These are phyloP conservation scores for Marasmius sp. DNA, from an alignment of 1,284 basidiomycete species.

Conservation along the genomic window DNA sequence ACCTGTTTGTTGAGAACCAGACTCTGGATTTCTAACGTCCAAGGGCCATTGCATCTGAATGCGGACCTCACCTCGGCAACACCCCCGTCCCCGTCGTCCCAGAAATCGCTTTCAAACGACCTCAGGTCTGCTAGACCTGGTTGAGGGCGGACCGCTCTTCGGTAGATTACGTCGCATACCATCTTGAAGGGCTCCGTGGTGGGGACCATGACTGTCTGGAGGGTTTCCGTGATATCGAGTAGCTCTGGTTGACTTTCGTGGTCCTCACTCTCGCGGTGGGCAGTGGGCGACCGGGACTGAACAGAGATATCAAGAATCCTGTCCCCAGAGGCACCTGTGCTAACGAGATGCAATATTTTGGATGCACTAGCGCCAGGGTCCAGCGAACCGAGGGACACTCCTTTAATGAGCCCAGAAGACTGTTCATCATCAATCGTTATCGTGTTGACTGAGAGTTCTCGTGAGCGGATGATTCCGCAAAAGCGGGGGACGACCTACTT, in stretches of 20 bases:
- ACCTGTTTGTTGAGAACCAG: conserved; percentile 50
- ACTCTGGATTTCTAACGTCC: conserved; percentile 51
- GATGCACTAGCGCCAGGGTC: conserved; percentile 50
- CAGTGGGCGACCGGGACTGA: conserved; percentile 49
- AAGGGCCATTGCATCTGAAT: conserved; percentile 54
- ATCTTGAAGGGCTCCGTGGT: conserved; percentile 55
- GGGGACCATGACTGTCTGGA: conserved; percentile 63
- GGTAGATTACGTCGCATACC: conserved; percentile 51
- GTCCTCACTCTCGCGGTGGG: conserved; percentile 16
- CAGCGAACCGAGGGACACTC: conserved; percentile 62
- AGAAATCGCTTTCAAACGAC: conserved; percentile 55
- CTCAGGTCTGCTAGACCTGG: conserved; percentile 51
- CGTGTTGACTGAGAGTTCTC: conserved; percentile 49
- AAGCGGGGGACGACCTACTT: conserved; percentile 41
- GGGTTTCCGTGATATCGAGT: conserved; percentile 55
- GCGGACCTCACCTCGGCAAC: conserved; percentile 55
- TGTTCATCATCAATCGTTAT: conserved; percentile 60
- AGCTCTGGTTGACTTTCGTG: conserved; percentile 15
- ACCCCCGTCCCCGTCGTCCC: conserved; percentile 51
- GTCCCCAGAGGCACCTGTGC: conserved; percentile 61
- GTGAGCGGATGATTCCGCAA: background rate
- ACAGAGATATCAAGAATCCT: conserved; percentile 75
- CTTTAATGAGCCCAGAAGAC: conserved; percentile 74
- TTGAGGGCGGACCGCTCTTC: conserved; percentile 34
- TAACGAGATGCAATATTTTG: conserved; percentile 62